These are phyloP conservation scores for Penicillium sp. DNA, from an alignment of 2,329 filamentous ascomycete species.

Conservation along the genomic window DNA sequence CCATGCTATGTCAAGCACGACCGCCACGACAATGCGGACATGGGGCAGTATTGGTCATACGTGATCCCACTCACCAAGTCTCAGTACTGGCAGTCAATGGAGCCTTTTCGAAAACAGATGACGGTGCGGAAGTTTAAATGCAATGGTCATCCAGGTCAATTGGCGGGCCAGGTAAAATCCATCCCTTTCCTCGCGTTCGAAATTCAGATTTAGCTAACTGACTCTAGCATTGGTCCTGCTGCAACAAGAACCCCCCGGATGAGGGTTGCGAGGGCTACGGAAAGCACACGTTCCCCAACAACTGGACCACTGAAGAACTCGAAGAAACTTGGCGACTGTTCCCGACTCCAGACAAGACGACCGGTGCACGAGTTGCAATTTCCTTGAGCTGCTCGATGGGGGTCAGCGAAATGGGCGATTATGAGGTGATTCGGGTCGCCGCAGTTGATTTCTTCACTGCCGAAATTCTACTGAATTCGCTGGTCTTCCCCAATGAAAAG, in stretches of 20 bases:
- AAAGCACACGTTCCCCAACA: not conserved
- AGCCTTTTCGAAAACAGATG: not conserved
- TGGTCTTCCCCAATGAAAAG: conserved; percentile 53
- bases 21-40: no score
- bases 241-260: not conserved
- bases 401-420: conserved; percentile 47
- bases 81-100: not conserved
- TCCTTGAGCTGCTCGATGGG: conserved; percentile 63
- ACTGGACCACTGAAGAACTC: not conserved
- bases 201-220: not conserved
- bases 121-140: not conserved
- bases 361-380: conserved; percentile 35
- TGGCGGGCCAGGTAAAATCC: not conserved
- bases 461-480: conserved; percentile 53
- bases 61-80: not conserved
- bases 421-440: conserved; percentile 58
- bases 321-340: not conserved
- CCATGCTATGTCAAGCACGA: no score
- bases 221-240: conserved; percentile 7
- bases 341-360: not conserved
- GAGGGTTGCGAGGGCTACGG: not conserved
- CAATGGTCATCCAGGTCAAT: not conserved
- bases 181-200: not conserved
- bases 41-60: not conserved
- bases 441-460: conserved; percentile 58